These are phyloP conservation scores for Phytopythium kandeliae DNA, from an alignment of 352 stramenopile genomes.

Conservation along the genomic window DNA sequence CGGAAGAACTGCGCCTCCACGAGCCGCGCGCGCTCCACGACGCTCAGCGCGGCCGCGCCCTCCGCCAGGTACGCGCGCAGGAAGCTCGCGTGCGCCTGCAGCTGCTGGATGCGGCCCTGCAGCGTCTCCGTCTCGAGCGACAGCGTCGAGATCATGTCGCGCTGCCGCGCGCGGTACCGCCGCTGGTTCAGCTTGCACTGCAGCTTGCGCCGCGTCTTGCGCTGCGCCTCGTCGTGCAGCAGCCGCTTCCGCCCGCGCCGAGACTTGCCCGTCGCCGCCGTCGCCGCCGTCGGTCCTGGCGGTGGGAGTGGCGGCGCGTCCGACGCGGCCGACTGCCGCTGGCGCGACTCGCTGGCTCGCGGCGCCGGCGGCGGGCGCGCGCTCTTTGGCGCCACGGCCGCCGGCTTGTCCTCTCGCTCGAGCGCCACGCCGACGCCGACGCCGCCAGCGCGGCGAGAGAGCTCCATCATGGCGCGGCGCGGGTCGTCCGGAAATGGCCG, in stretches of 20 bases:
- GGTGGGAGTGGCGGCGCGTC: too few relatives aligned
- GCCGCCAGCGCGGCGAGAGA: slow-evolving; percentile 4
- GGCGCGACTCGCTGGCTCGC: too few relatives aligned
- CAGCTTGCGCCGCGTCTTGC: slow-evolving; percentile 53
- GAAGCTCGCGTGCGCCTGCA: slow-evolving; percentile 50
- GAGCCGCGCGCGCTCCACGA: slow-evolving; percentile 19
- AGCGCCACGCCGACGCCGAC: neutral
- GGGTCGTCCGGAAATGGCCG: neutral
- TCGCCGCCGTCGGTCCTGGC: neutral
- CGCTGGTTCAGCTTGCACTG: slow-evolving; percentile 77
- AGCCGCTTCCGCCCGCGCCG: slow-evolving; percentile 40
- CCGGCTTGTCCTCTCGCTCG: neutral
- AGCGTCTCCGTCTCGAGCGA: slow-evolving; percentile 52
- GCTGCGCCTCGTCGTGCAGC: slow-evolving; percentile 59
- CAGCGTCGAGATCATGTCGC: slow-evolving; percentile 52
- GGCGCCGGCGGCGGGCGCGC: too few relatives aligned
- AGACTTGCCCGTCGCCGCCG: slow-evolving; percentile 1
- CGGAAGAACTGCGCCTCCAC: slow-evolving; percentile 47
- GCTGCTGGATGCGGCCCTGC: slow-evolving; percentile 33
- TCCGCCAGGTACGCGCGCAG: slow-evolving; percentile 17
- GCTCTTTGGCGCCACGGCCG: neutral
- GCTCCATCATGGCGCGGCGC: neutral
- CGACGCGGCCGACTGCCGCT: too few relatives aligned
- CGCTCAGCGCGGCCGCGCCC: slow-evolving; percentile 2
- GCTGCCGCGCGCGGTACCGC: slow-evolving; percentile 55